Percentiles rank a stretch among this genome's conserved stretches.
Evolutionary conservation across 108 stramenopile species (phyloP).

Genomic region (Epithemia pelagica): DNA sequence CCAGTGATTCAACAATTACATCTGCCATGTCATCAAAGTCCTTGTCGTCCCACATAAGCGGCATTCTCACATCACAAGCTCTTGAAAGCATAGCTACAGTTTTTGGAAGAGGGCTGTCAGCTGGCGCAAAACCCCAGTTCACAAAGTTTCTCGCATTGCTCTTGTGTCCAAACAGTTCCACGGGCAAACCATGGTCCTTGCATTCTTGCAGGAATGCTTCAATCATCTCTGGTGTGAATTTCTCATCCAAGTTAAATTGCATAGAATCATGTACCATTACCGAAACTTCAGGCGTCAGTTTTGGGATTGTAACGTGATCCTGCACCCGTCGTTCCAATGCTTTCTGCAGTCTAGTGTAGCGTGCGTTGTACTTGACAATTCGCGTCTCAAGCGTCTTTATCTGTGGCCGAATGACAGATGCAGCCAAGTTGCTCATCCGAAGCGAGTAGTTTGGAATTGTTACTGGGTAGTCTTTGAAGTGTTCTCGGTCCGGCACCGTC

Average conservation of each 20-base stretch:
- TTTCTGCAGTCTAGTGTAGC: conserved; percentile 50
- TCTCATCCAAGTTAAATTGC: conserved; percentile 69
- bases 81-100: conserved; percentile 75
- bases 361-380: conserved; percentile 69
- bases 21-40: conserved; percentile 78
- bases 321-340: conserved; percentile 46
- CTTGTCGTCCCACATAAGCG: conserved; percentile 83
- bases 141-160: conserved; percentile 82
- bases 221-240: conserved; percentile 59
- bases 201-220: conserved; percentile 67
- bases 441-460: conserved; percentile 77
- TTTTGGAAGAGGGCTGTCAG: conserved; percentile 69
- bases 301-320: conserved; percentile 63
- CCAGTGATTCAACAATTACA: conserved; percentile 62
- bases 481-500: conserved; percentile 57
- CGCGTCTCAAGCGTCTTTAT: conserved; percentile 68
- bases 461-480: conserved; percentile 42
- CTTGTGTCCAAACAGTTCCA: conserved; percentile 84
- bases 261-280: conserved; percentile 78
- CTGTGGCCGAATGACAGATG: conserved; percentile 75
- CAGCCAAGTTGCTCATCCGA: conserved; percentile 74
- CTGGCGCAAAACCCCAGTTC: conserved; percentile 89
- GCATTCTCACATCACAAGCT: conserved; percentile 84
- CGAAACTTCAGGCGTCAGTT: conserved; percentile 64
- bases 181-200: conserved; percentile 72